Percentiles rank a stretch among this genome's conserved stretches.
Conservation (phyloP, 768 basidiomycete species). For the Trametes sanguinea region DNA sequence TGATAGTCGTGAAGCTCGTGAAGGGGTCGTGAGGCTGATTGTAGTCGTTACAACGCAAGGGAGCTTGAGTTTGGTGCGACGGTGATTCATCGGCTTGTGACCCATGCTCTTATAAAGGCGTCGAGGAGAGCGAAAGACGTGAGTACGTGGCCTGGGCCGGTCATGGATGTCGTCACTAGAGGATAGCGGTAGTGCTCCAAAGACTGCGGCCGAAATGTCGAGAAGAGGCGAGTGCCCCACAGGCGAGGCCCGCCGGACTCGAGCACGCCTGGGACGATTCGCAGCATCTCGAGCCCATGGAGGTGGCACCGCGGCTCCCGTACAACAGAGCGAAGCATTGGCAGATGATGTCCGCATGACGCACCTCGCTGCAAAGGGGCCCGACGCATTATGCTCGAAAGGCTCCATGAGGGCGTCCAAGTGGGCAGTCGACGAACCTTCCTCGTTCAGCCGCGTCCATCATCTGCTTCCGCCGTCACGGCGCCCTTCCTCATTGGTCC, state of each 20-base stretch:
- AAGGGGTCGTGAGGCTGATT: conserved; percentile 1
- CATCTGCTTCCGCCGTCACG: background rate
- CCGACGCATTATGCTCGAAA: too few relatives aligned
- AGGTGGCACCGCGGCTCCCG: too few relatives aligned
- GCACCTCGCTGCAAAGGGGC: background rate
- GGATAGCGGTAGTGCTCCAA: background rate
- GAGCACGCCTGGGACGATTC: background rate
- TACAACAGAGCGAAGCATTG: too few relatives aligned
- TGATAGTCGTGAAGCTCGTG: conserved; percentile 14
- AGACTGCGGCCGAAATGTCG: background rate
- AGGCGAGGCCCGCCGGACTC: background rate
- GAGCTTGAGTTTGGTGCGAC: background rate
- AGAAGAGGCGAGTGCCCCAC: background rate
- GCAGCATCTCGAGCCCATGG: background rate
- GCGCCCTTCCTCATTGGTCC: background rate
- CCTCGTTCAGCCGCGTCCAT: background rate
- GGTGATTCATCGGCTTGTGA: background rate
- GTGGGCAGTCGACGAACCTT: background rate
- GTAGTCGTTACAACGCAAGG: background rate
- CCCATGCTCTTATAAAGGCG: background rate
- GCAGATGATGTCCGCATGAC: background rate
- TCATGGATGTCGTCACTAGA: conserved; percentile 11
- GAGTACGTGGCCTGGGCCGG: background rate
- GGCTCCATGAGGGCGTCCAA: background rate
- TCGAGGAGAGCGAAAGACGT: background rate